A percentile compares a stretch with the other conserved stretches of the same genome.
These are phyloP conservation scores for Eucommia ulmoides DNA, from an alignment of 257 asterid species.

Conservation along the genomic window DNA sequence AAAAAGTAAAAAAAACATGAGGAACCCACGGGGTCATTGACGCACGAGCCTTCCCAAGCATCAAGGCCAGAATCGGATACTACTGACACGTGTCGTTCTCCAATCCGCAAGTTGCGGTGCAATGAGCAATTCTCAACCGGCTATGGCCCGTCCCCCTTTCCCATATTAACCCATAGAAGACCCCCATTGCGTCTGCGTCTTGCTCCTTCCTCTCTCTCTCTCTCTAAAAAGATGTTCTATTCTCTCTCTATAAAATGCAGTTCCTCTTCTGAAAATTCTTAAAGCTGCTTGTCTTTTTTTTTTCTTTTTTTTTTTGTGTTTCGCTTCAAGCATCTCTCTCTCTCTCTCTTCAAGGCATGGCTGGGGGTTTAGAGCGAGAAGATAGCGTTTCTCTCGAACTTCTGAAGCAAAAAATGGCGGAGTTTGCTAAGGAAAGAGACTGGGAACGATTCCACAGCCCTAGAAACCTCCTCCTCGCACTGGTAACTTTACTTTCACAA, in stretches of 20 bases:
- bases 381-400: conserved; percentile 28
- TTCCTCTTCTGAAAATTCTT: background rate
- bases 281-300: background rate
- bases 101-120: no score
- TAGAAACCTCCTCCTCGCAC: conserved; percentile 36
- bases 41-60: no score
- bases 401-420: conserved; percentile 27
- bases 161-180: no score
- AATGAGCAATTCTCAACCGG: no score
- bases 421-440: conserved; percentile 34
- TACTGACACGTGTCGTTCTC: no score
- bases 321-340: conserved; percentile 6
- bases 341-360: conserved; percentile 5
- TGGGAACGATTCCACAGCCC: conserved; percentile 44
- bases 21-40: no score
- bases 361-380: conserved; percentile 10
- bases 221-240: no score
- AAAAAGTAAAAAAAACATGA: no score
- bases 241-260: background rate
- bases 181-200: background rate
- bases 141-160: no score
- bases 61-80: no score
- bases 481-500: conserved; percentile 14
- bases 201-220: background rate
- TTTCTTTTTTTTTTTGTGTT: background rate